These are phyloP conservation scores for Acephala macrosclerotiorum DNA, from an alignment of 2,329 filamentous ascomycete species.

Conservation along the genomic window DNA sequence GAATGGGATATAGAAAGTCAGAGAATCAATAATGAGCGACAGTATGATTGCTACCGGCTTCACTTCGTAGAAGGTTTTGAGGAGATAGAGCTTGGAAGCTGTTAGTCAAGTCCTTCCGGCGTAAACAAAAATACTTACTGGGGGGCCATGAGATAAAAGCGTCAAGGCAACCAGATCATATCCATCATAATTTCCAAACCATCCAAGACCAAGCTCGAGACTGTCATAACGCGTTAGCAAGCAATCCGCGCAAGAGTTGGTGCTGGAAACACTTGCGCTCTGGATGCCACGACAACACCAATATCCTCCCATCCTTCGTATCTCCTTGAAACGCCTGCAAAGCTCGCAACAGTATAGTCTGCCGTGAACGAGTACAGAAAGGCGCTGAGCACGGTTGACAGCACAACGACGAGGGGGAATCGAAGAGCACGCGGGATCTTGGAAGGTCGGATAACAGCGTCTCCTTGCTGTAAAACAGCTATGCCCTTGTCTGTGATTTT, in stretches of 20 bases:
- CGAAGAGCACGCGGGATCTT: constrained; percentile 53
- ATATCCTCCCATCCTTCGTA: constrained; percentile 70
- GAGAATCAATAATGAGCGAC: constrained; percentile 71
- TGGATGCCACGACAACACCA: constrained; percentile 58
- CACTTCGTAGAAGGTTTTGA: constrained; percentile 80
- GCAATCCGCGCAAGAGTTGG: constrained; percentile 12
- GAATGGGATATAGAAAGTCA: constrained; percentile 77
- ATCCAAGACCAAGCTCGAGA: constrained; percentile 74
- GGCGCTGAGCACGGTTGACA: constrained; percentile 69
- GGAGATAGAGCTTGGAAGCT: constrained; percentile 69
- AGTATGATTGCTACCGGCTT: constrained; percentile 65
- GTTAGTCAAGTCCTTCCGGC: constrained; percentile 17
- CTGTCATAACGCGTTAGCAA: constrained; percentile 54
- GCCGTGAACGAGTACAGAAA: constrained; percentile 69
- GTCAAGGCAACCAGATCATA: constrained; percentile 71
- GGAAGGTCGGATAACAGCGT: constrained; percentile 28
- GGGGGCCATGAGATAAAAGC: constrained; percentile 77
- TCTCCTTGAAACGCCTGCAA: constrained; percentile 71
- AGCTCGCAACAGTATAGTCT: constrained; percentile 60
- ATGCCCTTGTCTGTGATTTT: constrained; percentile 23
- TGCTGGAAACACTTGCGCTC: constrained; percentile 54
- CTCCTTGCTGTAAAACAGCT: constrained; percentile 27
- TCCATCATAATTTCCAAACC: constrained; percentile 78
- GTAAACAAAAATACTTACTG: constrained; percentile 54
- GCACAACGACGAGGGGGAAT: constrained; percentile 59